Percentiles rank a stretch among this genome's conserved stretches.
phyloP scores from a whole-genome alignment of 345 rosid species.

The Ceriops tagal region DNA sequence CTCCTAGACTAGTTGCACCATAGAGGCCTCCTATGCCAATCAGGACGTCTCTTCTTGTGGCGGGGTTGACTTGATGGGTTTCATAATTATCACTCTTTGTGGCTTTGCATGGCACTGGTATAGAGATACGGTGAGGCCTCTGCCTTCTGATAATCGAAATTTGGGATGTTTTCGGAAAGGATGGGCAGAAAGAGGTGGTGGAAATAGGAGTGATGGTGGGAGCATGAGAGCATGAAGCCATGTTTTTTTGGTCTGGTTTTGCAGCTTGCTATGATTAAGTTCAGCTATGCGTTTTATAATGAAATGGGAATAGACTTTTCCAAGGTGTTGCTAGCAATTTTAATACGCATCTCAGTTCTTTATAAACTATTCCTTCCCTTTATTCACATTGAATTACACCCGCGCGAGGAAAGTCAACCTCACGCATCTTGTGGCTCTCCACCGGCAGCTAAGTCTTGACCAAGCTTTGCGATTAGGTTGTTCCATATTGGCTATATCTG shows the following conservation, averaged over 20 bases:
- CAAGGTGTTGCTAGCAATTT: too few relatives aligned
- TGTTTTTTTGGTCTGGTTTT: neutral
- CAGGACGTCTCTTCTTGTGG: conserved; percentile 45
- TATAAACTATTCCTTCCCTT: too few relatives aligned
- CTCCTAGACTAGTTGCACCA: conserved; percentile 31
- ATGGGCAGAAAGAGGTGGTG: conserved; percentile 7
- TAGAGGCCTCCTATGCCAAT: conserved; percentile 54
- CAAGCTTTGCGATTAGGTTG: too few relatives aligned
- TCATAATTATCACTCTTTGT: conserved; percentile 1
- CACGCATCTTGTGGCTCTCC: too few relatives aligned
- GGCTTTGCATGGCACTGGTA: conserved; percentile 28
- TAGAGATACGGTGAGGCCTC: neutral
- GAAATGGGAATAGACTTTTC: neutral
- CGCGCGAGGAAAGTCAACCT: too few relatives aligned
- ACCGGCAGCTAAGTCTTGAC: too few relatives aligned
- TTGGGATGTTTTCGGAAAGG: conserved; percentile 24
- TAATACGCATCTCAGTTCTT: too few relatives aligned
- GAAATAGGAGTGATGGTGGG: conserved; percentile 1
- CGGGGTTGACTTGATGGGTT: conserved; percentile 7
- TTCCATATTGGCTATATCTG: too few relatives aligned
- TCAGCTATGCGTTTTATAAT: neutral
- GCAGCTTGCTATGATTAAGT: neutral
- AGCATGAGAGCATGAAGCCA: conserved; percentile 19
- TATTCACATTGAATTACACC: too few relatives aligned
- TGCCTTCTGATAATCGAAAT: conserved; percentile 11